A percentile compares a stretch with the other conserved stretches of the same genome.
Evolutionary conservation across 2,329 filamentous ascomycete species (phyloP).

Genomic region (Berkeleyomyces rouxiae): DNA sequence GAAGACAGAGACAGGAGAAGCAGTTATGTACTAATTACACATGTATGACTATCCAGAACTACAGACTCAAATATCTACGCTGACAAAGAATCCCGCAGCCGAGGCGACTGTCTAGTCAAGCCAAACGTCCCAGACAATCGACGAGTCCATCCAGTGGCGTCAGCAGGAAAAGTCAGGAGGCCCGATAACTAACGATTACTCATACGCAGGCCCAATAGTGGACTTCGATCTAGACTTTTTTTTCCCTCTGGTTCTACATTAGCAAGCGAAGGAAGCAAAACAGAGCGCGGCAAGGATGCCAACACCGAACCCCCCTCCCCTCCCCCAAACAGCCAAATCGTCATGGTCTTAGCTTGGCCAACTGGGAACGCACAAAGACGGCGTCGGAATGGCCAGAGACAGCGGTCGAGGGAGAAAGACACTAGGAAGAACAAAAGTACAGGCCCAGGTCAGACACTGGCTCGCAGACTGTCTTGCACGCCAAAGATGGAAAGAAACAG

Average conservation of each 20-base stretch:
- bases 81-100: too few relatives aligned
- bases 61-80: too few relatives aligned
- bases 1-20: too few relatives aligned
- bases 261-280: background rate
- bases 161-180: background rate
- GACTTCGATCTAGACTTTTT: background rate
- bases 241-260: background rate
- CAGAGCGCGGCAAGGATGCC: background rate
- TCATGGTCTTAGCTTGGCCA: background rate
- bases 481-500: background rate
- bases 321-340: background rate
- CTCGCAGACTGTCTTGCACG: background rate
- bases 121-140: background rate
- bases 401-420: background rate
- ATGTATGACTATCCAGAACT: too few relatives aligned
- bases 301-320: background rate
- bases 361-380: background rate
- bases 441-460: background rate
- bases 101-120: too few relatives aligned
- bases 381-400: background rate
- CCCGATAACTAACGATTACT: background rate
- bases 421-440: background rate
- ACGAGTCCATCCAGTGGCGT: background rate
- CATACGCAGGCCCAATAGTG: background rate
- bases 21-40: too few relatives aligned